Evolutionary conservation across 169 alveolate genomes (phyloP).

Genomic region (Theileria parva): DNA sequence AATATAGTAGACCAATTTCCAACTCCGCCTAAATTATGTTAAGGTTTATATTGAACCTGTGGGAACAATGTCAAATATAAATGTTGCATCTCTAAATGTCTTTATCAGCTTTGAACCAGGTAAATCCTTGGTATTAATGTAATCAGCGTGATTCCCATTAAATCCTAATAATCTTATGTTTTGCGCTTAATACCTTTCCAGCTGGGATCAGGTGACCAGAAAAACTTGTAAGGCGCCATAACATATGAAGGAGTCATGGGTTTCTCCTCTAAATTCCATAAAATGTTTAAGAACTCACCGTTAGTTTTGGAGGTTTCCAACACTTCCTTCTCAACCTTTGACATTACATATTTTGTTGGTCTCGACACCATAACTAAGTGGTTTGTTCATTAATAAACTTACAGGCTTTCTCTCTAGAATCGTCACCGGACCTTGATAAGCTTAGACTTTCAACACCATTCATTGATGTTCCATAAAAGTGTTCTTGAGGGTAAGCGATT

Average conservation of each 20-base stretch:
- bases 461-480: constrained; percentile 61
- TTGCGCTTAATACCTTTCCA: constrained; percentile 45
- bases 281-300: not conserved
- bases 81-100: constrained; percentile 68
- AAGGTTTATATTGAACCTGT: constrained; percentile 30
- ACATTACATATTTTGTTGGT: constrained; percentile 45
- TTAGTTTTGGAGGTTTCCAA: not conserved
- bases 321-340: constrained; percentile 35
- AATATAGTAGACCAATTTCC: constrained; percentile 62
- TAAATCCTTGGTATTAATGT: constrained; percentile 62
- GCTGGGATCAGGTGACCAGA: constrained; percentile 63
- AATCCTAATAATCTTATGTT: constrained; percentile 41
- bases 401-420: constrained; percentile 41
- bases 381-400: constrained; percentile 7
- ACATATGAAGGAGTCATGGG: constrained; percentile 12
- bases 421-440: constrained; percentile 20
- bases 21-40: constrained; percentile 16
- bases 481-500: constrained; percentile 36
- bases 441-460: constrained; percentile 62
- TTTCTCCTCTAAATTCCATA: not conserved
- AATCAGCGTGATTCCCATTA: constrained; percentile 71
- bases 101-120: constrained; percentile 72
- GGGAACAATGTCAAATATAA: constrained; percentile 63
- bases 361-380: constrained; percentile 43
- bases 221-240: constrained; percentile 28